Evolutionary conservation across 1,139 yeast genomes (phyloP).

Genomic region (Debaryomyces psychrophilus): DNA sequence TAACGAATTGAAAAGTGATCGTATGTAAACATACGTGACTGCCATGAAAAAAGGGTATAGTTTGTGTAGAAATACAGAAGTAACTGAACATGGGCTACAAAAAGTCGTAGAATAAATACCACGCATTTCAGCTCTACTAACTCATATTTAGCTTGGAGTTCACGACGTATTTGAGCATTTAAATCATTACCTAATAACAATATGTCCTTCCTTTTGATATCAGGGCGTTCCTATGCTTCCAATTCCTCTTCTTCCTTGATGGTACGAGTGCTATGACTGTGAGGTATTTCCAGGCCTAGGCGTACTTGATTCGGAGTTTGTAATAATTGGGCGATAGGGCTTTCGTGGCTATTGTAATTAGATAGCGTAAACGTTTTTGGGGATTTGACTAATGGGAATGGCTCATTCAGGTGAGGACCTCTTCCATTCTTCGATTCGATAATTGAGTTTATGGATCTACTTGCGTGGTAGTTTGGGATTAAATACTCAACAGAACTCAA

Average conservation of each 20-base stretch:
- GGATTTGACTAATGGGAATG: conserved; percentile 41
- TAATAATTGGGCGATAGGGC: conserved; percentile 43
- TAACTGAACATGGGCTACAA: not conserved
- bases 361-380: conserved; percentile 49
- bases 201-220: not conserved
- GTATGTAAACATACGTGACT: not conserved
- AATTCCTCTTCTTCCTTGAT: conserved; percentile 43
- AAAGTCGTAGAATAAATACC: not conserved
- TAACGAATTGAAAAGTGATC: conserved; percentile 4
- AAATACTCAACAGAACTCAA: conserved; percentile 41
- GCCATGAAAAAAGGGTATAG: no score
- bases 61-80: not conserved
- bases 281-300: conserved; percentile 18
- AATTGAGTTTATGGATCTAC: conserved; percentile 24
- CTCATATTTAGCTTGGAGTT: not conserved
- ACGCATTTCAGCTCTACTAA: no score
- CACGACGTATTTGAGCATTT: not conserved
- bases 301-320: conserved; percentile 19
- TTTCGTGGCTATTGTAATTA: conserved; percentile 40
- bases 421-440: not conserved
- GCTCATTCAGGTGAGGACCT: conserved; percentile 7
- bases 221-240: conserved; percentile 16
- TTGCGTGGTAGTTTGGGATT: conserved; percentile 42
- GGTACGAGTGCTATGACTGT: conserved; percentile 39
- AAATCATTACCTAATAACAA: not conserved